Conservation (phyloP, 371 early-diverging fungal species). For the Mortierella sp. region DNA sequence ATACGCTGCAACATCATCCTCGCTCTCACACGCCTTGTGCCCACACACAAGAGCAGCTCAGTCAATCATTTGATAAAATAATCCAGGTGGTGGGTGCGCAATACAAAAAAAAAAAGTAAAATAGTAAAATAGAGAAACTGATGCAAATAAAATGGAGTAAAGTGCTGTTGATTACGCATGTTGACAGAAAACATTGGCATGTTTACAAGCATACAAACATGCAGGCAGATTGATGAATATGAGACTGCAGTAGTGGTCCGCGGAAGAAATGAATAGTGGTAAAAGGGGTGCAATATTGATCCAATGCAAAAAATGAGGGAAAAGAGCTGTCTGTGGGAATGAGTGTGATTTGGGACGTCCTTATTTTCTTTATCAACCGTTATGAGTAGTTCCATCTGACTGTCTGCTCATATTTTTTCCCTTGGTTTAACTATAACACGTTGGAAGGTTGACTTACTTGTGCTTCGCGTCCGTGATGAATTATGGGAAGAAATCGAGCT, state of each 20-base stretch:
- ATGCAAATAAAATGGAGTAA: too few relatives aligned
- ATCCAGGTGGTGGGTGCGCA: constrained; percentile 36
- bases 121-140: background rate
- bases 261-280: background rate
- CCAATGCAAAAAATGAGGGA: too few relatives aligned
- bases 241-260: background rate
- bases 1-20: background rate
- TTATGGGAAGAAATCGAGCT: background rate
- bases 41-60: constrained; percentile 3
- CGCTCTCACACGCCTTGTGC: background rate
- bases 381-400: too few relatives aligned
- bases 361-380: too few relatives aligned
- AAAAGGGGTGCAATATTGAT: too few relatives aligned
- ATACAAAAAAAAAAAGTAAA: background rate
- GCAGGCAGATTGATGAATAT: too few relatives aligned
- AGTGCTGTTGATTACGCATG: background rate
- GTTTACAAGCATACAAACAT: background rate
- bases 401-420: too few relatives aligned
- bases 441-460: constrained; percentile 14
- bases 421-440: background rate
- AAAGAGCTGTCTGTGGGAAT: too few relatives aligned
- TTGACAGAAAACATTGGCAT: background rate
- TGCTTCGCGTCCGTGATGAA: constrained; percentile 3
- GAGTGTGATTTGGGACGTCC: too few relatives aligned
- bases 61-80: background rate